These are phyloP conservation scores for Huntiella bhutanensis DNA, from an alignment of 2,329 filamentous ascomycete species.

Conservation along the genomic window DNA sequence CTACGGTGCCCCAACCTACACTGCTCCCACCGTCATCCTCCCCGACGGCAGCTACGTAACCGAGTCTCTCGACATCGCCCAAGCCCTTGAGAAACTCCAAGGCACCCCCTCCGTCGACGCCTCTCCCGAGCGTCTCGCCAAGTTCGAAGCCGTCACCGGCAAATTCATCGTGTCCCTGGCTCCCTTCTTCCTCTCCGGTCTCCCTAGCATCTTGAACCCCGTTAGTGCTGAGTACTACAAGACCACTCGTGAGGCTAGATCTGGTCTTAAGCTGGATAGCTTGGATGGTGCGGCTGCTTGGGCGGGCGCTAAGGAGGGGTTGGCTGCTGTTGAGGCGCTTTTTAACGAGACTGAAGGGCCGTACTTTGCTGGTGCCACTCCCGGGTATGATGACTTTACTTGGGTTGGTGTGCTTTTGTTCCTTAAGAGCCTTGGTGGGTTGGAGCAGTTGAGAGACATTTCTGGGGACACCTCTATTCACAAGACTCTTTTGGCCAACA, in stretches of 20 bases:
- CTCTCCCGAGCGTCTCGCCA: slow-evolving; percentile 29
- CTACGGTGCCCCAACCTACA: slow-evolving; percentile 23
- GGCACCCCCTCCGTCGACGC: slow-evolving; percentile 39
- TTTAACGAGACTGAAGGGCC: slow-evolving; percentile 37
- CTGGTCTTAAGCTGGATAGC: slow-evolving; percentile 26
- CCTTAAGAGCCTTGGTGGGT: slow-evolving; percentile 19
- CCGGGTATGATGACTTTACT: slow-evolving; percentile 39
- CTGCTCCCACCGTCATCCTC: slow-evolving; percentile 36
- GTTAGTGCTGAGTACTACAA: slow-evolving; percentile 28
- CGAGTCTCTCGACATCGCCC: slow-evolving; percentile 44
- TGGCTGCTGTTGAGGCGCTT: slow-evolving; percentile 25
- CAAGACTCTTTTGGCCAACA: slow-evolving; percentile 18
- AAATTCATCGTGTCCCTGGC: slow-evolving; percentile 18
- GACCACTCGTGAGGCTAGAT: not conserved
- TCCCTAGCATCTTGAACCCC: slow-evolving; percentile 34
- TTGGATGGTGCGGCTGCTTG: slow-evolving; percentile 30
- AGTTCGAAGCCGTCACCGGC: slow-evolving; percentile 22
- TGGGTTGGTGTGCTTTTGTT: slow-evolving; percentile 31
- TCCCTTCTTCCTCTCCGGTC: slow-evolving; percentile 26
- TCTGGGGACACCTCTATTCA: slow-evolving; percentile 22
- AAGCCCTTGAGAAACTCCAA: slow-evolving; percentile 37
- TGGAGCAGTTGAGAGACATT: slow-evolving; percentile 19
- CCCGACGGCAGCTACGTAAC: slow-evolving; percentile 40
- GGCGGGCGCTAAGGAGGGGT: slow-evolving; percentile 19
- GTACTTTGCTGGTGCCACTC: slow-evolving; percentile 38